These are phyloP conservation scores for Begonia peltatifolia DNA, from an alignment of 306 rosid genomes.

Conservation along the genomic window DNA sequence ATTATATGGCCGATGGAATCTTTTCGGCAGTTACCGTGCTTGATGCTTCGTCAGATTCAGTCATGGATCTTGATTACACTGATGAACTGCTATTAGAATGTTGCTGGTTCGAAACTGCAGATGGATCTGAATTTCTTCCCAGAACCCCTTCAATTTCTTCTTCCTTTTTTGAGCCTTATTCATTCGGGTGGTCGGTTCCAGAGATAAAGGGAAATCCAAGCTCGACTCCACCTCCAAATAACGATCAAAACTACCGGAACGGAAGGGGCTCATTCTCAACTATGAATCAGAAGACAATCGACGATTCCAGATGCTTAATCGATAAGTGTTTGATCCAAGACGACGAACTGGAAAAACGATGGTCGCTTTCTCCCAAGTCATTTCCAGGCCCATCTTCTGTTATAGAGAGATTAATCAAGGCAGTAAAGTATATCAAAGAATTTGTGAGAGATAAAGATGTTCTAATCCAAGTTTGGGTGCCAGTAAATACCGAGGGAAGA, in stretches of 20 bases:
- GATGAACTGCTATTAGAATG: constrained; percentile 66
- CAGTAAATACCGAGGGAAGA: constrained; percentile 12
- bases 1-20: constrained; percentile 51
- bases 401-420: constrained; percentile 34
- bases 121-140: constrained; percentile 45
- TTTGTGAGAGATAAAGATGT: constrained; percentile 19
- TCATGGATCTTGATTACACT: constrained; percentile 72
- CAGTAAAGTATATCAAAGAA: constrained; percentile 28
- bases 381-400: constrained; percentile 16
- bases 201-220: constrained; percentile 13
- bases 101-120: constrained; percentile 76
- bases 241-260: constrained; percentile 9
- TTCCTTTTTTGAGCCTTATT: constrained; percentile 39
- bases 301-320: constrained; percentile 5
- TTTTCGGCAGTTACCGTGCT: constrained; percentile 37
- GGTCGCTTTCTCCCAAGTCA: neutral
- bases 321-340: no score
- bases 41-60: constrained; percentile 35
- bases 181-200: constrained; percentile 38
- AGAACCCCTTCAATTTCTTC: constrained; percentile 34
- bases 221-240: constrained; percentile 14
- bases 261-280: constrained; percentile 14
- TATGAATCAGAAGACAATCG: constrained; percentile 17
- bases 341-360: constrained; percentile 22
- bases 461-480: constrained; percentile 47